A percentile compares a stretch with the other conserved stretches of the same genome.
Conservation (phyloP, 73 alveolate genomes). For the Paramecium sexaurelia region DNA sequence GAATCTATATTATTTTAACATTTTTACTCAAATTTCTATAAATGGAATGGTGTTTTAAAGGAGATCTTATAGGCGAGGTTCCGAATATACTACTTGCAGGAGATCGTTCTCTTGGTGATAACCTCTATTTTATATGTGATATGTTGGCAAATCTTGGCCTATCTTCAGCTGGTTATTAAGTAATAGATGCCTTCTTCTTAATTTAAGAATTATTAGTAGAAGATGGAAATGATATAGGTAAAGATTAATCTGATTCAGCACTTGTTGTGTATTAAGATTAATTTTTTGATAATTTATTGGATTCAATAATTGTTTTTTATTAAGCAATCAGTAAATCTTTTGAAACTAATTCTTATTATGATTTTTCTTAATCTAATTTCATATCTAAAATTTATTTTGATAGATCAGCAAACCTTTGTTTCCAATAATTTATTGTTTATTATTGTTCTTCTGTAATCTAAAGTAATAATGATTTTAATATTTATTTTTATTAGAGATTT, state of each 20-base stretch:
- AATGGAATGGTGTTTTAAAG: neutral
- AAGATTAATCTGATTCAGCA: neutral
- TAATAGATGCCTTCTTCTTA: slow-evolving; percentile 6
- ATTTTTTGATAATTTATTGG: neutral
- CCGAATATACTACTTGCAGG: neutral
- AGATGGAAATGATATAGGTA: slow-evolving; percentile 6
- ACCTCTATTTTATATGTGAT: neutral
- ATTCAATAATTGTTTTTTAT: neutral
- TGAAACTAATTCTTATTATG: neutral
- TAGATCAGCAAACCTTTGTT: slow-evolving; percentile 2
- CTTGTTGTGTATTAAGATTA: neutral
- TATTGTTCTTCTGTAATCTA: slow-evolving; percentile 19
- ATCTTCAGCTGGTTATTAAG: neutral
- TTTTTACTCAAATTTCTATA: neutral
- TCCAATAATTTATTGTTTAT: slow-evolving; percentile 12
- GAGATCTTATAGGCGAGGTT: slow-evolving; percentile 28
- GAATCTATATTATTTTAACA: neutral
- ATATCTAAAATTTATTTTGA: neutral
- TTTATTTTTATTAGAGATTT: slow-evolving; percentile 21
- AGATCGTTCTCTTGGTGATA: slow-evolving; percentile 24
- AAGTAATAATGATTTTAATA: neutral
- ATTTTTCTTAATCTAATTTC: neutral
- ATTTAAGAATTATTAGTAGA: slow-evolving; percentile 31
- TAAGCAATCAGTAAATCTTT: slow-evolving; percentile 6
- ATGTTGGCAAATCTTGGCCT: slow-evolving; percentile 8